phyloP scores from a whole-genome alignment of 306 rosid genomes.

The Pterocarpus santalinus region DNA sequence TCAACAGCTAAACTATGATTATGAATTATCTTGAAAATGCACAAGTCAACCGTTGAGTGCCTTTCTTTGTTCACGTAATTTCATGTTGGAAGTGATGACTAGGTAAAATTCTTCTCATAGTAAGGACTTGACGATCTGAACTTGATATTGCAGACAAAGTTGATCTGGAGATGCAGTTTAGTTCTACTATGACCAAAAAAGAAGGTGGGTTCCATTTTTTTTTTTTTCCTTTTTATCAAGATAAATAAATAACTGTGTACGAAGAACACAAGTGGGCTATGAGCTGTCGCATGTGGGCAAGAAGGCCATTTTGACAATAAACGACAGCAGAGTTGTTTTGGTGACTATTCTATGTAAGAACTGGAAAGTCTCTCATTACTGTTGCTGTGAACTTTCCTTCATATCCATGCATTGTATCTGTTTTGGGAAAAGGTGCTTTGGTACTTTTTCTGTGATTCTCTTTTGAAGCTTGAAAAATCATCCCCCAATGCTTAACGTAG shows the following conservation, averaged over 20 bases:
- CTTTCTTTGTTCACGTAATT: too few relatives aligned
- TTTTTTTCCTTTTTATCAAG: not conserved
- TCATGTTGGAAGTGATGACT: too few relatives aligned
- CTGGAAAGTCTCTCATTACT: not conserved
- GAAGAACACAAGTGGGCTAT: conserved; percentile 32
- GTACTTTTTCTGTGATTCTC: not conserved
- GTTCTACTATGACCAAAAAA: too few relatives aligned
- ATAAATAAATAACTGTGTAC: not conserved
- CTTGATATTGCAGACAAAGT: too few relatives aligned
- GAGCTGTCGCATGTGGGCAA: conserved; percentile 49
- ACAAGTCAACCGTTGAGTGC: too few relatives aligned
- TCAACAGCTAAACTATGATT: too few relatives aligned
- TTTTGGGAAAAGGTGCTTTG: conserved; percentile 11
- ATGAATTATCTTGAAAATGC: too few relatives aligned
- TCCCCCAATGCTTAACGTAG: not conserved
- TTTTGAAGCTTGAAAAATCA: not conserved
- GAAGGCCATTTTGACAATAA: not conserved
- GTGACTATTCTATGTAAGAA: not conserved
- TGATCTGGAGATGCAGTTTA: too few relatives aligned
- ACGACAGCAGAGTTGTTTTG: not conserved
- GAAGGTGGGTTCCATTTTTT: too few relatives aligned
- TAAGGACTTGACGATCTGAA: too few relatives aligned
- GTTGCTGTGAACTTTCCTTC: not conserved
- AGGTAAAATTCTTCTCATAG: too few relatives aligned
- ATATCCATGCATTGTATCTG: not conserved